Evolutionary conservation across 345 rosid genomes (phyloP), one percentile per base, ranked within the genome.

Genomic region (Balakata baccata): DNA sequence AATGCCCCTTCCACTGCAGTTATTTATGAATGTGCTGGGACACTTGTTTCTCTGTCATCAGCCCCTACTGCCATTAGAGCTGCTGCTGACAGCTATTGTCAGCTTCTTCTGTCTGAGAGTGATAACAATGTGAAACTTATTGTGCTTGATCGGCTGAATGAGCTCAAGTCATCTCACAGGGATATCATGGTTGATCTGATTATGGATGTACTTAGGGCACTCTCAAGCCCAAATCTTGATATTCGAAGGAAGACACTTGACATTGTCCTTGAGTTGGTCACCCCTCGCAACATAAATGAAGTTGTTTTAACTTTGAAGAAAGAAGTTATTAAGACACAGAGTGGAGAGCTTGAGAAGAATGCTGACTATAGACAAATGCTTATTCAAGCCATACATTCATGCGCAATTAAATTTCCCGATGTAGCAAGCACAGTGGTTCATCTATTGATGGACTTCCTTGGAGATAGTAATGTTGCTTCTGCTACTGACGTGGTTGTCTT

Each of bases 391-490:
- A 92, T 92, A 49, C 96, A 92, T 85, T 84, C 92, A 29, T 90
- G 96, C 75, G 97, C 97, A 12, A 74, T 92, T 80, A 90, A 92
- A 88, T 92, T 89, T 85, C 97, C 97, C 0, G 96, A 92, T 76
- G 97, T 92, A 77, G 97, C 97, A 76, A 89, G 96, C 85, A 92
- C 93, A 1, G 96, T 92, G 71, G 97, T 92, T 76, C 97, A 92
- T 84, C 82, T 92, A 71, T 78, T 90, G 77, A 92, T 92, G 97
- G 96, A 92, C 83, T 92, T 92, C 87, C 83, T 92, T 81, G 93
- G 97, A 51, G 97, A 92, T 75, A 80, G 86, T 85, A 92, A 92
- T 71, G 89, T 92, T 80, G 93, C 97, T 78, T 92, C 97, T 13
- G 97, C 96, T 68, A 80, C 90, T 49, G 97, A 92, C 68, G 97